Percentiles rank a stretch among this genome's conserved stretches.
Evolutionary conservation across 2,329 filamentous ascomycete genomes (phyloP).

Genomic region (Pseudopithomyces maydicus): DNA sequence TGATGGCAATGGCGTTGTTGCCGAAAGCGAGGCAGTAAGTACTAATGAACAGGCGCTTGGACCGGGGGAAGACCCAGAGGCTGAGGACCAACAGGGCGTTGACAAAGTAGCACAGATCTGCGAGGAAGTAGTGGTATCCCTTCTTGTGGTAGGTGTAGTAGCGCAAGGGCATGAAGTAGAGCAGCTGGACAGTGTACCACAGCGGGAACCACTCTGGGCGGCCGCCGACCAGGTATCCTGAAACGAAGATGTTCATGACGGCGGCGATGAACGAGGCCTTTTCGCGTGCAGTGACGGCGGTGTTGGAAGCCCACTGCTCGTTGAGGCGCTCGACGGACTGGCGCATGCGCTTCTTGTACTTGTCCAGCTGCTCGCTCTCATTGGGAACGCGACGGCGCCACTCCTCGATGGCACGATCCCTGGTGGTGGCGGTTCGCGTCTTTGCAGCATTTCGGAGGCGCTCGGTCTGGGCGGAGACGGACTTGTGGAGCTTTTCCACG

Average conservation of each 20-base stretch:
- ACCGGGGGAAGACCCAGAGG: constrained; percentile 88
- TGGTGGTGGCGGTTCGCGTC: constrained; percentile 76
- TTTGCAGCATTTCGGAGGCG: constrained; percentile 85
- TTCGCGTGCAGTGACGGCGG: constrained; percentile 84
- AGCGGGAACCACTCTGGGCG: constrained; percentile 84
- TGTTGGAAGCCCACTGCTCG: constrained; percentile 85
- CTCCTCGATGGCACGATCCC: constrained; percentile 88
- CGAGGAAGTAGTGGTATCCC: constrained; percentile 89
- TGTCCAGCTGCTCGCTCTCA: constrained; percentile 89
- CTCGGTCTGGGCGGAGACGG: constrained; percentile 80
- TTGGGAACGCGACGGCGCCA: constrained; percentile 85
- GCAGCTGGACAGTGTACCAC: constrained; percentile 87
- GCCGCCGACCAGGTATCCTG: constrained; percentile 88
- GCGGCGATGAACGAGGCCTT: constrained; percentile 96
- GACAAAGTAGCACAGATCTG: constrained; percentile 97
- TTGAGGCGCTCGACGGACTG: constrained; percentile 86
- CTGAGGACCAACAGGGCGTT: constrained; percentile 82
- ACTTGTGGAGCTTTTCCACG: constrained; percentile 86
- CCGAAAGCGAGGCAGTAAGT: constrained; percentile 92
- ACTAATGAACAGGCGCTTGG: constrained; percentile 89
- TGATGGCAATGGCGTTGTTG: constrained; percentile 96
- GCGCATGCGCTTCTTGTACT: constrained; percentile 87
- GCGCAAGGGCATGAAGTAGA: constrained; percentile 97
- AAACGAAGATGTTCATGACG: constrained; percentile 96
- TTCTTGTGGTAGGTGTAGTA: constrained; percentile 88